A percentile compares a stretch with the other conserved stretches of the same genome.
Conservation (phyloP, 2,329 filamentous ascomycete species). For the Cladosporium sp. region DNA sequence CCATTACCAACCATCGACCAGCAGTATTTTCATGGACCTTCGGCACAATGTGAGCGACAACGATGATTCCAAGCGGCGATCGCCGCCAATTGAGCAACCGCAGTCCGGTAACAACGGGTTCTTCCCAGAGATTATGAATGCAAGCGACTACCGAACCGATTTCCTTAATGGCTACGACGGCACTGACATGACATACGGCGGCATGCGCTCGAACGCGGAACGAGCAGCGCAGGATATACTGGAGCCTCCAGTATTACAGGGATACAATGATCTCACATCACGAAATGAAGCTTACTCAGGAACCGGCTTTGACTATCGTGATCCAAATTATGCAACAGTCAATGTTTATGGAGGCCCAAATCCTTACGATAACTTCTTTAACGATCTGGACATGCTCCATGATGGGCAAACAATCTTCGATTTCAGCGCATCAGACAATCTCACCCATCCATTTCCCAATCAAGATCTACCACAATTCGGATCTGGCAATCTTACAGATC, state of each 20-base stretch:
- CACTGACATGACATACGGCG: neutral
- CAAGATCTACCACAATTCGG: neutral
- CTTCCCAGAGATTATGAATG: neutral
- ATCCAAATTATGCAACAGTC: neutral
- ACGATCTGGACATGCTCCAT: neutral
- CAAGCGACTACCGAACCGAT: neutral
- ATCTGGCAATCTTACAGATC: constrained; percentile 6
- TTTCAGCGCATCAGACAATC: neutral
- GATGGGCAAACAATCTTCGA: constrained; percentile 5
- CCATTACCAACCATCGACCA: neutral
- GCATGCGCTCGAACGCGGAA: neutral
- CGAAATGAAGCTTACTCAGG: neutral
- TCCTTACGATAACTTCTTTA: neutral
- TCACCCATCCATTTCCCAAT: neutral
- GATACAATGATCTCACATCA: neutral
- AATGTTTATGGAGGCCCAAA: neutral
- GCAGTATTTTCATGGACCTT: neutral
- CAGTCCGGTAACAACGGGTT: neutral
- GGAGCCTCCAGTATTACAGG: neutral
- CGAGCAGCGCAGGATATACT: neutral
- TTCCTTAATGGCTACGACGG: neutral
- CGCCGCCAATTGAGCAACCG: neutral
- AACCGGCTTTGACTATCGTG: neutral
- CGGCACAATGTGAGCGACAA: constrained; percentile 4
- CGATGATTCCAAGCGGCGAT: constrained; percentile 10